Conservation (phyloP, 2,329 filamentous ascomycete species). For the Lasiodiplodia citricola region DNA sequence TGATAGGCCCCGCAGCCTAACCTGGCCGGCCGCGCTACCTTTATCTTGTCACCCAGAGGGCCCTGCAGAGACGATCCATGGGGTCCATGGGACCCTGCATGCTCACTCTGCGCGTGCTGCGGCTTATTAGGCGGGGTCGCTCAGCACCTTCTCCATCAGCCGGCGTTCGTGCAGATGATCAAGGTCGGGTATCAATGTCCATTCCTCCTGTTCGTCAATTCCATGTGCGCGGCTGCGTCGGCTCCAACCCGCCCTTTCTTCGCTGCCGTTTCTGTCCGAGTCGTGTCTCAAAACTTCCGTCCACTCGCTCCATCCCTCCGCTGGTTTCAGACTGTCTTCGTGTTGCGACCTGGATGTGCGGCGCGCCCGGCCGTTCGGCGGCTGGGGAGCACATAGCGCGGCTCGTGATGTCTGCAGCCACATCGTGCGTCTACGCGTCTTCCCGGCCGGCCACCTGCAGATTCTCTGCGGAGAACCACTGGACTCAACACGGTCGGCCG, state of each 20-base stretch:
- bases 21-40: background rate
- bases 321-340: slow-evolving; percentile 10
- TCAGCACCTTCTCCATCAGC: background rate
- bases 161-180: slow-evolving; percentile 13
- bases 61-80: slow-evolving; percentile 24
- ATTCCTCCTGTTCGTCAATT: background rate
- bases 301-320: background rate
- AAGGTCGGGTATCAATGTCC: background rate
- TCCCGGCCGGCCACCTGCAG: slow-evolving; percentile 11
- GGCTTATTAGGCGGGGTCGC: background rate
- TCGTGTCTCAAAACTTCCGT: slow-evolving; percentile 14
- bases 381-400: slow-evolving; percentile 12
- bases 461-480: slow-evolving; percentile 3
- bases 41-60: background rate
- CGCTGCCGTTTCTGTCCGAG: slow-evolving; percentile 6
- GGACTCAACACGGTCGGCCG: background rate
- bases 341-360: background rate
- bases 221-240: background rate
- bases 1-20: slow-evolving; percentile 14
- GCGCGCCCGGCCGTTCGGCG: slow-evolving; percentile 12
- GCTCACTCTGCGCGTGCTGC: slow-evolving; percentile 21
- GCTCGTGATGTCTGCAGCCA: slow-evolving; percentile 22
- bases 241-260: slow-evolving; percentile 3
- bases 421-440: slow-evolving; percentile 20
- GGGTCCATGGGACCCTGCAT: slow-evolving; percentile 27